Conservation (phyloP, 1,139 yeast species). For the Yamadazyma friedrichii region DNA sequence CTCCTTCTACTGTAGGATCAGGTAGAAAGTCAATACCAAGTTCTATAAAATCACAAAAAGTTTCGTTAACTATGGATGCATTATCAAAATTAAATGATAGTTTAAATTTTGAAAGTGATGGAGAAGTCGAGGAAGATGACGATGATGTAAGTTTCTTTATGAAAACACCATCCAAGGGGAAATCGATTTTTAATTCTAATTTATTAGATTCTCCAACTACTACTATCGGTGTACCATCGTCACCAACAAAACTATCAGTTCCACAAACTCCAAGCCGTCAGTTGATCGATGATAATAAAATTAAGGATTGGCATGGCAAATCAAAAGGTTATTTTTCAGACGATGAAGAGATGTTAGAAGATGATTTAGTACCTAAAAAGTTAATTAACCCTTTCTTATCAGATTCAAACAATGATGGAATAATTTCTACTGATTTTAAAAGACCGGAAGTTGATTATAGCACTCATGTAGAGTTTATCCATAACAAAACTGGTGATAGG, state of each 20-base stretch:
- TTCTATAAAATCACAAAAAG: constrained; percentile 4
- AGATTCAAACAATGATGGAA: background rate
- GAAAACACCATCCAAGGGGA: constrained; percentile 8
- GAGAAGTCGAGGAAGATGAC: constrained; percentile 16
- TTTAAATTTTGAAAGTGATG: constrained; percentile 19
- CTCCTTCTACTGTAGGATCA: constrained; percentile 43
- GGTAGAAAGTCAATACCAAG: constrained; percentile 24
- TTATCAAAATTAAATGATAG: constrained; percentile 20
- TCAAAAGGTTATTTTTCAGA: constrained; percentile 28
- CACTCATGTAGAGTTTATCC: constrained; percentile 40
- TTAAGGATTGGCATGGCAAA: constrained; percentile 40
- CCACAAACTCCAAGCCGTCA: constrained; percentile 36
- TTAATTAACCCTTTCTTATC: constrained; percentile 22
- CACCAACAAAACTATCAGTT: constrained; percentile 3
- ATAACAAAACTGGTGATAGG: constrained; percentile 39
- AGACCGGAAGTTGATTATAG: constrained; percentile 24
- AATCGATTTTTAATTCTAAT: constrained; percentile 8
- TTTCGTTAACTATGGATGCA: constrained; percentile 19
- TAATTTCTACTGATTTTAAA: background rate
- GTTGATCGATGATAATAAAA: constrained; percentile 32
- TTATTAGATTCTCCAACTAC: constrained; percentile 13
- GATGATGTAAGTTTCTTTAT: constrained; percentile 18
- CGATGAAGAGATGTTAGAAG: constrained; percentile 20
- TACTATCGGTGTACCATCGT: constrained; percentile 3
- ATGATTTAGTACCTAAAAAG: constrained; percentile 4